Base-by-base conservation (phyloP, 148 eudicot species). In the Rhododendron ovatum region DNA sequence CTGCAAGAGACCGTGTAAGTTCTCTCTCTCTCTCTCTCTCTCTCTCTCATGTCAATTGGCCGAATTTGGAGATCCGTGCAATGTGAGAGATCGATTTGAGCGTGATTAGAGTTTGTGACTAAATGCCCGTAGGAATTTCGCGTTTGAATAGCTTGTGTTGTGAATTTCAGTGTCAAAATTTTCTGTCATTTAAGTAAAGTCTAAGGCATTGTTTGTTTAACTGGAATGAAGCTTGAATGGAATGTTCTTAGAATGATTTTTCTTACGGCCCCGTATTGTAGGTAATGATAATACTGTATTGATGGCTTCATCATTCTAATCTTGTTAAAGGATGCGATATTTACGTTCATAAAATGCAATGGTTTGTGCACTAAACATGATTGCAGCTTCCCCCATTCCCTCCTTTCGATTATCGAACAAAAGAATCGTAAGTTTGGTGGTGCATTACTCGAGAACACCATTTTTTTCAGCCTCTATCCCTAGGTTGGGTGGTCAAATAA, bases 1-100 rank as follows among this genome's bases (percentile, higher is more conserved):
- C 98, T 97, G 82, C 99, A 97, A 85, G 99, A 97, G 90, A 89
- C 95, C 9, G 83, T 95, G 98, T 97, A 92, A 53, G 94, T 83
- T 5, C 73, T 82, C 67, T 55, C 75, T n/a, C 33, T 67, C 73
- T 65, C 24, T 57, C 61, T 53, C 15, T 10, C 30, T 63, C 71
- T 65, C 59, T 55, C 61, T 4, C 61, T 55, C 61, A 2, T 24
- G 12, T 65, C 10, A 65, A n/a, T 65, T 65, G 71, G 71, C 11
- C 71, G 71, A 24, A 26, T 67, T 9, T 26, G 7, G 33, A 10
- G 35, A 67, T 67, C 14, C 11, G 35, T 67, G 10, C 2, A 26
- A 67, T 67, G 26, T 24, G 69, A 22, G 13, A 24, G 69, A 63
- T 63, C 11, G 69, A 63, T 63, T 63, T 59, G 2, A 59, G n/a